phyloP scores from a whole-genome alignment of 2,329 filamentous ascomycete species.

The Aspergillus quadricinctus region DNA sequence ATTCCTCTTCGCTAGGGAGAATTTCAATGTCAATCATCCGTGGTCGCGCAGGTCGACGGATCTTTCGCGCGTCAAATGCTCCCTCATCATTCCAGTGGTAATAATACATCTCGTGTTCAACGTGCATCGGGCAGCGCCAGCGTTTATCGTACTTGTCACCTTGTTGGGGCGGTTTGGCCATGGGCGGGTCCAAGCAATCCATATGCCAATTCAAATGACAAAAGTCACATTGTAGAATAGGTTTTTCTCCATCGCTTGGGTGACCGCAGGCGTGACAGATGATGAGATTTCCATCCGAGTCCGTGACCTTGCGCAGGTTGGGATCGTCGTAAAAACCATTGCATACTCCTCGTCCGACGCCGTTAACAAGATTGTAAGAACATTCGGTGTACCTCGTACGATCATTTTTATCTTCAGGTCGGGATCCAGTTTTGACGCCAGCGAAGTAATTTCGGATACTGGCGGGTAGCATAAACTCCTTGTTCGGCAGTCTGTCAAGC shows the following conservation, averaged over 20 bases:
- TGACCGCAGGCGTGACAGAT: constrained; percentile 73
- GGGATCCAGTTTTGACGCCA: constrained; percentile 66
- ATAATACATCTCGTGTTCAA: constrained; percentile 63
- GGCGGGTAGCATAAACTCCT: constrained; percentile 67
- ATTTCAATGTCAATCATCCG: constrained; percentile 67
- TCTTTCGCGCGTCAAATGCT: constrained; percentile 41
- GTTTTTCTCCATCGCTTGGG: constrained; percentile 58
- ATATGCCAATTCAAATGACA: constrained; percentile 85
- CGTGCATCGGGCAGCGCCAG: constrained; percentile 87
- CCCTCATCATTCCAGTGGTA: constrained; percentile 48
- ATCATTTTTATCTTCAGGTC: constrained; percentile 66
- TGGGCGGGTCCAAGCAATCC: constrained; percentile 82
- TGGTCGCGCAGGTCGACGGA: constrained; percentile 31
- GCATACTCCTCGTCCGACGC: constrained; percentile 15
- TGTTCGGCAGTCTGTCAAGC: constrained; percentile 65
- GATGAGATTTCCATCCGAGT: constrained; percentile 68
- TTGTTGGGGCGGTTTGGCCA: constrained; percentile 69
- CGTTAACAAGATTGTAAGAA: constrained; percentile 11
- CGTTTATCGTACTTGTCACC: constrained; percentile 46
- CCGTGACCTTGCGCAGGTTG: constrained; percentile 52
- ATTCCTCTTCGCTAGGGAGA: constrained; percentile 53
- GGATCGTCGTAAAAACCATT: constrained; percentile 26
- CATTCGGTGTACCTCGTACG: neutral
- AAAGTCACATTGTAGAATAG: constrained; percentile 80
- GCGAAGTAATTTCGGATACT: constrained; percentile 72